Evolutionary conservation across 805 yeast species (phyloP), one percentile per base, ranked within the genome.

Genomic region (Dipodascus geniculatus): DNA sequence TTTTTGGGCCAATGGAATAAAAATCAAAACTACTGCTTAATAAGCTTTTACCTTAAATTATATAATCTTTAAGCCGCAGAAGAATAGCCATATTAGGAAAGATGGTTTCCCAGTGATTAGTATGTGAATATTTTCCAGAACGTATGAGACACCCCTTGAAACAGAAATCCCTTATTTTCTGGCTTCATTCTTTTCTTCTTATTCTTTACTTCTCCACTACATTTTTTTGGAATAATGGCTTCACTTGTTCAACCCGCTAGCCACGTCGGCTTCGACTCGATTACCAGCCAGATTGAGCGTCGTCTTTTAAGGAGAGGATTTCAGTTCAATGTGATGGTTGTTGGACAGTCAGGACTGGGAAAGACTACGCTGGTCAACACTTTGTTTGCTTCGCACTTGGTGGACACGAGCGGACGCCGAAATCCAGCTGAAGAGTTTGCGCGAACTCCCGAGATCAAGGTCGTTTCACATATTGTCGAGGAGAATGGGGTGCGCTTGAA

Each of bases 191-290:
- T 33, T 51, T 14, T 48, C n/a, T 19, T 22, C 47, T 38, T 16
- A 8, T 19, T 20, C 31, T 22, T 50, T 19, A 9, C 19, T 17
- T 48, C 47, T 14, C 23, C 51, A 24, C 31, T 47, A 47, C 38
- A 20, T 35, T 48, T 16, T 49, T 51, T 23, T 16, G 50, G 6
- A 38, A 38, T n/a, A 4, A 38, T 38, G 44, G 44, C 44, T n/a
- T 38, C 44, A 38, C 44, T 60, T 42, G 51, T 67, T 9, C 80
- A 79, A 57, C 96, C 96, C 23, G 71, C 75, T 49, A 78, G 81
- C 54, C 90, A 90, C 68, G 98, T 93, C 58, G 99, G 99, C 49
- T 91, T 93, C 68, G 98, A 93, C 71, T 84, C 97, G 57, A 91
- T 93, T 71, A 91, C 98, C 51, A 79, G 85, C 38, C 99, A 93